Conservation (phyloP, 345 rosid genomes). For the Microcos paniculata region DNA sequence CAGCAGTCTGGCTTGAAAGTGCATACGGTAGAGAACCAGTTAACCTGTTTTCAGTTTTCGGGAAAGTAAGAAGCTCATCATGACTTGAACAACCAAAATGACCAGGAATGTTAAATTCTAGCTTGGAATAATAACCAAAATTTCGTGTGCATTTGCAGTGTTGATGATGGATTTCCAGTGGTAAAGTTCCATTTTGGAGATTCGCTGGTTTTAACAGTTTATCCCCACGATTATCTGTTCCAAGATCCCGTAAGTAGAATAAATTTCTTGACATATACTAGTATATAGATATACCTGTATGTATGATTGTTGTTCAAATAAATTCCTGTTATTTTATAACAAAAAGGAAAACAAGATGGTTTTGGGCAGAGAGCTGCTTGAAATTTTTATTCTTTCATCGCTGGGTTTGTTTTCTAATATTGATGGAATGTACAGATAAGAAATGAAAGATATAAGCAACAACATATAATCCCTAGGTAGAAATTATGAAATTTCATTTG, state of each 20-base stretch:
- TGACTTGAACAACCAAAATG: no score
- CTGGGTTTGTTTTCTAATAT: neutral
- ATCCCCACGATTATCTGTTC: constrained; percentile 80
- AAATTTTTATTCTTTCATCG: neutral
- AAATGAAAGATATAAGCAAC: neutral
- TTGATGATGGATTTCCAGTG: constrained; percentile 63
- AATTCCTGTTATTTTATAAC: no score
- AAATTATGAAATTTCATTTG: neutral
- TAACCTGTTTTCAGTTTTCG: constrained; percentile 57
- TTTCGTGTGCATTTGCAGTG: constrained; percentile 42
- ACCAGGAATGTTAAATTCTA: no score
- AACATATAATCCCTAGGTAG: neutral
- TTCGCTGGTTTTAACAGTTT: constrained; percentile 51
- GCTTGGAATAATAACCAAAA: no score
- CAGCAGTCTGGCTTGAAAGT: constrained; percentile 50
- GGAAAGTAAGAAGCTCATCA: constrained; percentile 51
- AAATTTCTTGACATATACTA: neutral
- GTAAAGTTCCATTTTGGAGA: constrained; percentile 63
- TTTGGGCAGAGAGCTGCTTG: no score
- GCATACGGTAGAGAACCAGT: constrained; percentile 57
- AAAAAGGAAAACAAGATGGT: no score
- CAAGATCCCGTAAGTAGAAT: constrained; percentile 50
- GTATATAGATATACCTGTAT: no score
- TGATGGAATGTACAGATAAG: neutral
- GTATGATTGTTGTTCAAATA: no score